These are phyloP conservation scores for Leccinum broughii DNA, from an alignment of 768 basidiomycete species.

Conservation along the genomic window DNA sequence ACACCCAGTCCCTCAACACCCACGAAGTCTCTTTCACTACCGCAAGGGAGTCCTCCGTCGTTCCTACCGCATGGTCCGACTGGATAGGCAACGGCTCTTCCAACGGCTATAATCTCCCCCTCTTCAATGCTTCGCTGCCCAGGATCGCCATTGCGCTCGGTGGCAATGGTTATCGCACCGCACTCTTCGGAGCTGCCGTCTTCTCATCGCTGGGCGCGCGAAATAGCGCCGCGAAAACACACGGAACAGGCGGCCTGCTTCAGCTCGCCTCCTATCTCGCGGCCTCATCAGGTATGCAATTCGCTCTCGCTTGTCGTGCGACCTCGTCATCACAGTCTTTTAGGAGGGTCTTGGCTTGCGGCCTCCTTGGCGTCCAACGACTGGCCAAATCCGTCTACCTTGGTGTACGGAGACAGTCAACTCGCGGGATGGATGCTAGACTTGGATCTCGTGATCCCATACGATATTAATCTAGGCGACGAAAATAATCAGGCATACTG, in stretches of 20 bases:
- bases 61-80: slow-evolving; percentile 52
- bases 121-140: slow-evolving; percentile 44
- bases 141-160: slow-evolving; percentile 65
- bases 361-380: slow-evolving; percentile 65
- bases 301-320: neutral
- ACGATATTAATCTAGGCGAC: slow-evolving; percentile 48
- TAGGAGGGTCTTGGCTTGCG: slow-evolving; percentile 46
- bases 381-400: slow-evolving; percentile 54
- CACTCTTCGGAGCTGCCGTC: slow-evolving; percentile 63
- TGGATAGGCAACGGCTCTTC: slow-evolving; percentile 59
- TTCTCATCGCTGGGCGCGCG: slow-evolving; percentile 60
- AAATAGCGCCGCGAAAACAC: slow-evolving; percentile 54
- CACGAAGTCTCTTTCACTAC: slow-evolving; percentile 49
- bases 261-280: slow-evolving; percentile 72
- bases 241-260: slow-evolving; percentile 65
- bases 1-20: slow-evolving; percentile 53
- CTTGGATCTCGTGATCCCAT: slow-evolving; percentile 54
- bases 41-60: slow-evolving; percentile 40
- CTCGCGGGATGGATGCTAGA: slow-evolving; percentile 59
- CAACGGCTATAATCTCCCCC: slow-evolving; percentile 52
- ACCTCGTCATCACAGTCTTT: neutral
- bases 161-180: slow-evolving; percentile 71
- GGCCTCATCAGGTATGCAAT: slow-evolving; percentile 57
- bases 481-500: slow-evolving; percentile 51
- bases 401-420: slow-evolving; percentile 58